These are phyloP conservation scores for Suillus sp. DNA, from an alignment of 768 basidiomycete genomes.

Conservation along the genomic window DNA sequence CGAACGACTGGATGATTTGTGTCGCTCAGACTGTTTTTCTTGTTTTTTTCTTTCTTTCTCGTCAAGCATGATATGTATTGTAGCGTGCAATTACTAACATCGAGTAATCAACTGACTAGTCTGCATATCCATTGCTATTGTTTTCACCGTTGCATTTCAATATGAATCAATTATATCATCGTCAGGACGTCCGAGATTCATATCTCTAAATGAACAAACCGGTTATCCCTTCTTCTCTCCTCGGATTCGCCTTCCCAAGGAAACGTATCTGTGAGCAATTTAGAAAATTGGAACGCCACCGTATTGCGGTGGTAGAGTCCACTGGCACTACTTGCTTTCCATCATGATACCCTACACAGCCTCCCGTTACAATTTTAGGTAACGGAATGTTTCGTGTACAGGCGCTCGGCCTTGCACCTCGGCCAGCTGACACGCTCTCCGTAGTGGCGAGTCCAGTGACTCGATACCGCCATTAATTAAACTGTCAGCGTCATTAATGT, in stretches of 20 bases:
- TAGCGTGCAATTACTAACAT: too few relatives aligned
- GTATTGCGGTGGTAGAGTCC: neutral
- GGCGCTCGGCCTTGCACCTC: neutral
- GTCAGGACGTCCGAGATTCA: neutral
- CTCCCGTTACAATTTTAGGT: neutral
- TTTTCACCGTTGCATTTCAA: neutral
- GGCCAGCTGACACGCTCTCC: neutral
- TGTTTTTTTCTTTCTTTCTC: neutral
- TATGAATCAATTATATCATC: neutral
- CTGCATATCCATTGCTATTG: neutral
- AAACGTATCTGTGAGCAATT: neutral
- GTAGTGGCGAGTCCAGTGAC: neutral
- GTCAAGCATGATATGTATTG: neutral
- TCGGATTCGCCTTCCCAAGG: neutral
- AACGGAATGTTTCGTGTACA: neutral
- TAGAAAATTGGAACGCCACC: neutral
- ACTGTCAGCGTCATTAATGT: neutral
- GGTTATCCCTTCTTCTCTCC: neutral
- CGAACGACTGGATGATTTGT: conserved; percentile 14
- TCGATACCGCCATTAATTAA: neutral
- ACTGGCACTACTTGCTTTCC: neutral
- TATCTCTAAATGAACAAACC: neutral
- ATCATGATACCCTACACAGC: neutral
- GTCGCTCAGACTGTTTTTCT: neutral
- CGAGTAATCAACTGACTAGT: neutral